Evolutionary conservation across 305 asterid genomes (phyloP), one percentile per base, ranked within the genome.

Genomic region (Fraxinus albicans): DNA sequence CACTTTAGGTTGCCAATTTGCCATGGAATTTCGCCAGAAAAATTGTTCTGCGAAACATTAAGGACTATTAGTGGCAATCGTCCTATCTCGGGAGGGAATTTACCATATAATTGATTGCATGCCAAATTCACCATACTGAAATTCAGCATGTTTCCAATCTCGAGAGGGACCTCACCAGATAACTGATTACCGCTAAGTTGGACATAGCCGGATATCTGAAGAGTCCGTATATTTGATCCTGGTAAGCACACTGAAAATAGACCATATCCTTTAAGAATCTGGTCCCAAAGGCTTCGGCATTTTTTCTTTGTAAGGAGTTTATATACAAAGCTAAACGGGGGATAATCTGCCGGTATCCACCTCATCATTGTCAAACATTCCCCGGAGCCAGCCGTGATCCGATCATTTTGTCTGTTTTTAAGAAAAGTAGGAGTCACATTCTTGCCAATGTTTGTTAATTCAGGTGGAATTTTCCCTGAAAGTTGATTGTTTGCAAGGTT

Each of bases 311-410:
- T 95, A n/a, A 95, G 93, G 31, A 97, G 90, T 1, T 88, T 85
- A 67, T 91, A 93, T 19, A 94, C 92, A 72, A 96, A 96, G 85
- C 94, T 92, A 80, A 96, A 96, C 8, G 98, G 99, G 2, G 95
- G 96, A 78, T 96, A 95, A 87, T 96, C 95, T 10, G 98, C 97
- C 27, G 97, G 98, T 82, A 96, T 92, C 99, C 99, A 96, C 86
- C 98, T 89, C 94, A 15, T 90, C 99, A 96, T 90, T 9, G 95
- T 80, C 85, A 87, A 85, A 77, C 98, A 95, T 17, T 95, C 99
- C 38, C 98, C 98, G 0, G 98, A 93, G 77, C 97, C 98, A 0
- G 93, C 91, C 12, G 88, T 89, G 77, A 91, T 85, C 84, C 65
- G 78, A 33, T 88, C 85, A 35, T 80, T 79, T 60, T 44, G 47